A percentile compares a stretch with the other conserved stretches of the same genome.
Conservation (phyloP, 2,329 filamentous ascomycete genomes). For the Fusarium goolgardi region DNA sequence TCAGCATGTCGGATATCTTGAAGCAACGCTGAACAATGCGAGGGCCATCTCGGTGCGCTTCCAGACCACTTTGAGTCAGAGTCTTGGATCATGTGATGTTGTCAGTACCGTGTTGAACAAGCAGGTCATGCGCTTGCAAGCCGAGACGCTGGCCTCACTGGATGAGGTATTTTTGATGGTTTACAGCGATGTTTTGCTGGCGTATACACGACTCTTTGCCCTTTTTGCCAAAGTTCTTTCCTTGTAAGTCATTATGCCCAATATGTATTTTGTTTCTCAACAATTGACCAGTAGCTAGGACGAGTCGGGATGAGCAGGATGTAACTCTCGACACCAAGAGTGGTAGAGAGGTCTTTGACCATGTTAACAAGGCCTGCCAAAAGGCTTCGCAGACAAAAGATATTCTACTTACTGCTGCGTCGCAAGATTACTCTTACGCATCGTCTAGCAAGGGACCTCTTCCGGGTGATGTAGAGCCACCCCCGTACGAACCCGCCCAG, state of each 20-base stretch:
- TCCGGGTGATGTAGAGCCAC: constrained; percentile 34
- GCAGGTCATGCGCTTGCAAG: constrained; percentile 51
- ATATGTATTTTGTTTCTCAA: neutral
- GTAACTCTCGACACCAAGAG: constrained; percentile 32
- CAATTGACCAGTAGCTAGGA: constrained; percentile 15
- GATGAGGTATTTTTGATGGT: constrained; percentile 45
- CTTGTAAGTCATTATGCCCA: constrained; percentile 36
- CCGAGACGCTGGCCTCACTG: constrained; percentile 39
- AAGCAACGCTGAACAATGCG: constrained; percentile 42
- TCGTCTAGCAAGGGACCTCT: constrained; percentile 37
- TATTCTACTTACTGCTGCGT: constrained; percentile 28
- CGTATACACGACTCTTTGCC: constrained; percentile 45
- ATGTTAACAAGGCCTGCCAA: constrained; percentile 34
- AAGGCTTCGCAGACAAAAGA: constrained; percentile 31
- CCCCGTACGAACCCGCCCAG: constrained; percentile 41
- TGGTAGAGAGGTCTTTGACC: constrained; percentile 36
- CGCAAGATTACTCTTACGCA: constrained; percentile 5
- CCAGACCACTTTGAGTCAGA: constrained; percentile 47
- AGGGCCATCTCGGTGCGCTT: constrained; percentile 47
- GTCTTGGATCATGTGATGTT: constrained; percentile 48
- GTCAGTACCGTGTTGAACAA: constrained; percentile 49
- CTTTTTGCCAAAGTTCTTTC: constrained; percentile 40
- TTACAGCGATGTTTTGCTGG: constrained; percentile 42
- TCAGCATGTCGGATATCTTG: constrained; percentile 43
- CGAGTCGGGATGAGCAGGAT: constrained; percentile 44